Evolutionary conservation across 306 rosid genomes (phyloP).

Genomic region (Corylus americana): DNA sequence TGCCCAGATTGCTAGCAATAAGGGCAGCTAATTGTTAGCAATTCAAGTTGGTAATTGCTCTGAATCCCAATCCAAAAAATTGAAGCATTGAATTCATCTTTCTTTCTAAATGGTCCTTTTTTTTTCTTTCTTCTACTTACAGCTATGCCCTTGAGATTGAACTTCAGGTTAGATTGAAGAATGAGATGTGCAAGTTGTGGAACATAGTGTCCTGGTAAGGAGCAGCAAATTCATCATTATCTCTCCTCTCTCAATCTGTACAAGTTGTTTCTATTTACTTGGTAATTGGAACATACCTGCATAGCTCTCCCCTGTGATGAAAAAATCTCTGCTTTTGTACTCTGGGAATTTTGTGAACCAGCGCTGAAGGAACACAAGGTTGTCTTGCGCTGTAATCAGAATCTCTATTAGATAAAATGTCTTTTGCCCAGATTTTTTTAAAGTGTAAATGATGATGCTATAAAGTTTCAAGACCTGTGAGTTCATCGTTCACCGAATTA

Average conservation of each 20-base stretch:
- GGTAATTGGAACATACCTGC: slow-evolving; percentile 42
- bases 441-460: no score
- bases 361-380: slow-evolving; percentile 53
- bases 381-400: slow-evolving; percentile 53
- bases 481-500: slow-evolving; percentile 38
- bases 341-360: slow-evolving; percentile 61
- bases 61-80: no score
- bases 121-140: slow-evolving; percentile 34
- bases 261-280: background rate
- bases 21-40: no score
- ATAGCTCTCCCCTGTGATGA: slow-evolving; percentile 76
- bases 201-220: slow-evolving; percentile 65
- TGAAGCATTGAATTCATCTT: no score
- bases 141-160: slow-evolving; percentile 75
- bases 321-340: slow-evolving; percentile 54
- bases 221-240: background rate
- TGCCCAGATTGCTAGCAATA: no score
- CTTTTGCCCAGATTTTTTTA: no score
- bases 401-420: background rate
- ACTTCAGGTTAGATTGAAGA: slow-evolving; percentile 35
- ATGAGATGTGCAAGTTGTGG: slow-evolving; percentile 78
- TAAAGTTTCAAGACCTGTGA: slow-evolving; percentile 48
- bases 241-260: background rate
- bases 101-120: background rate
- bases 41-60: no score